Base-by-base conservation (phyloP, 1,284 basidiomycete genomes). In the Golubevia sp. region DNA sequence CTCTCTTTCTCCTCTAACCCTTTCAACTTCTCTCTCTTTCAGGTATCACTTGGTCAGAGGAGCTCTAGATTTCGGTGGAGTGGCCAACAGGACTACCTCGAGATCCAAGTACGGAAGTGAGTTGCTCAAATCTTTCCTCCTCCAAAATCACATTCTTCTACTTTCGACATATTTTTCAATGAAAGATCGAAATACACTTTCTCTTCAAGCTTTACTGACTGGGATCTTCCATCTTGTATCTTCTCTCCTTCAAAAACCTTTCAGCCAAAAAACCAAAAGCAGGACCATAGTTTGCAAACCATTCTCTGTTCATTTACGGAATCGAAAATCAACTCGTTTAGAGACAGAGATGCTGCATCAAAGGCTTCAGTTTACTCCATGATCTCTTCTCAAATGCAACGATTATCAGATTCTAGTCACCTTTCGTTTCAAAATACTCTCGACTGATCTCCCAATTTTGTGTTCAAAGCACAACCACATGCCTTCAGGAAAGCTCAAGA, bases 31-130 rank as follows among this genome's bases (percentile, higher is more conserved):
- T 44, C 50, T 20, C n/a, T 23, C 20, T 4, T n/a, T 26, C 70
- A 97, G 94, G 76, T 99, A 99, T 86, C 97, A 98, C 85, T 86
- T 98, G 65, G 91, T 99, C 13, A 89, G 97, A 82, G 97, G 97
- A 34, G 91, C 94, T 21, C 85, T 94, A 58, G 97, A 99, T 86
- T 90, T 97, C 68, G 90, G 90, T 62, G 94, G 92, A 60, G 97
- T 99, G 2, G 92, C 93, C 2, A 92, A 91, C 63, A 88, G 97
- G 75, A 88, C 88, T 56, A 90, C 88, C 13, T 88, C 91, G 49
- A 88, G 97, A 67, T 97, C 94, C 86, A 92, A 91, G 88, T 99
- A 98, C 82, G 97, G 92, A 85, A 91, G 93, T 94, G 84, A 71
- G 90, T 87, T 8, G 52, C n/a, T 7, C 27, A 26, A 38, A n/a